Conservation (phyloP, 2,329 filamentous ascomycete genomes). For the Pseudopithomyces maydicus region DNA sequence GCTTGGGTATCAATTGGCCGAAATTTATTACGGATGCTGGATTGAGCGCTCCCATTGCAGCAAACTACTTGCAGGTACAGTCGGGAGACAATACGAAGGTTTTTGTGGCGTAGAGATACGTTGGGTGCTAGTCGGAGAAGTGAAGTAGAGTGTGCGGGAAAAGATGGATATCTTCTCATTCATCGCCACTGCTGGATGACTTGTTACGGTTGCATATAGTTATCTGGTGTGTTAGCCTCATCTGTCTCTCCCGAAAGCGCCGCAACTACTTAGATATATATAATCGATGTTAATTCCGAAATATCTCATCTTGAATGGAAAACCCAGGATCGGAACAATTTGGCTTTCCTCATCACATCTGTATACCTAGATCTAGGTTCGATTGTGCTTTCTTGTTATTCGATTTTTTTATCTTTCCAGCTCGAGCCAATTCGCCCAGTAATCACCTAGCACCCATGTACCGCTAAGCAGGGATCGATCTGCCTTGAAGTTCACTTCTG, state of each 20-base stretch:
- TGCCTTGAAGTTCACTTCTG: background rate
- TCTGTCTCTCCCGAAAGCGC: background rate
- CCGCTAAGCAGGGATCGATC: background rate
- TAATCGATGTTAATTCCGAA: too few species aligned
- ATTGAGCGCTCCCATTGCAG: constrained; percentile 23
- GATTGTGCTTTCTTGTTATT: too few species aligned
- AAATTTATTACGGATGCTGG: constrained; percentile 30
- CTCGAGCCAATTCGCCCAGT: too few species aligned
- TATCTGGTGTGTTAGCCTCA: background rate
- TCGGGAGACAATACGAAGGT: constrained; percentile 28
- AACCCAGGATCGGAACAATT: too few species aligned
- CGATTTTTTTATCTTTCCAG: too few species aligned
- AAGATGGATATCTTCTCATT: too few species aligned
- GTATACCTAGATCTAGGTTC: too few species aligned
- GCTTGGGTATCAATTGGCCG: constrained; percentile 26
- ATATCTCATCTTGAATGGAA: too few species aligned
- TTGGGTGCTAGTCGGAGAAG: background rate
- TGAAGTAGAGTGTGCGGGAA: background rate
- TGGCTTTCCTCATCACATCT: too few species aligned
- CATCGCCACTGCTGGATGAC: background rate
- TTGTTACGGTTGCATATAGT: background rate
- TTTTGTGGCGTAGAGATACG: constrained; percentile 5
- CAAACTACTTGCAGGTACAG: constrained; percentile 31
- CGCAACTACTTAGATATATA: too few species aligned
- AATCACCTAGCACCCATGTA: background rate